phyloP scores from a whole-genome alignment of 495 filamentous ascomycete genomes.

The Aspergillus homomorphus region DNA sequence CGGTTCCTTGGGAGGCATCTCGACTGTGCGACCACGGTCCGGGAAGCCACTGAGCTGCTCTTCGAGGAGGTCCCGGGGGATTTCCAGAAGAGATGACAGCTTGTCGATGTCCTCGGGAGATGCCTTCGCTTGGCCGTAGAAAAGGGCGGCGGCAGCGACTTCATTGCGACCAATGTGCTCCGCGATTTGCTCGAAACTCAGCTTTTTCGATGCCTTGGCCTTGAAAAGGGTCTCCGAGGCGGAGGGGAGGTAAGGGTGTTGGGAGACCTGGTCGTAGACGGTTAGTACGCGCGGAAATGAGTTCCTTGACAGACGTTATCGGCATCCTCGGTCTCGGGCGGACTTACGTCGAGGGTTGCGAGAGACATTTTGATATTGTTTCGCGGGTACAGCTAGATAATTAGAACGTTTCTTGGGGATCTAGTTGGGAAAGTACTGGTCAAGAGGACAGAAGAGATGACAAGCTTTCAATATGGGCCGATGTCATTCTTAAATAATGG shows the following conservation, averaged over 20 bases:
- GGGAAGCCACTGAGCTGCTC: conserved; percentile 69
- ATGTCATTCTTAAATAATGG: conserved; percentile 13
- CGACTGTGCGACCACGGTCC: conserved; percentile 75
- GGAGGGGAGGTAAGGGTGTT: conserved; percentile 58
- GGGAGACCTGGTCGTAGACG: conserved; percentile 28
- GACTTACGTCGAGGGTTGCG: conserved; percentile 42
- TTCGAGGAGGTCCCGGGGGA: conserved; percentile 56
- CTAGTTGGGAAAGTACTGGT: neutral
- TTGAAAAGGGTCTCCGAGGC: conserved; percentile 75
- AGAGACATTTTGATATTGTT: conserved; percentile 33
- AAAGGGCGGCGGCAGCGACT: conserved; percentile 86
- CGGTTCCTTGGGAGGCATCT: conserved; percentile 94
- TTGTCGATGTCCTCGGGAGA: conserved; percentile 72
- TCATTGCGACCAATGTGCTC: conserved; percentile 76
- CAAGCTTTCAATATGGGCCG: conserved; percentile 1
- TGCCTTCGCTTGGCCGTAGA: conserved; percentile 89
- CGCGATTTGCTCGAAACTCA: conserved; percentile 82
- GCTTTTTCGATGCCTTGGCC: conserved; percentile 69
- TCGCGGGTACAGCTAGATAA: neutral
- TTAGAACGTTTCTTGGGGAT: neutral
- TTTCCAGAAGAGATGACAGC: conserved; percentile 63
- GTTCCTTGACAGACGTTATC: neutral
- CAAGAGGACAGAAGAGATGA: neutral
- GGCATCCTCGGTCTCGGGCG: neutral
- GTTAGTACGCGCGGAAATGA: neutral